Conservation (phyloP, 2,329 filamentous ascomycete genomes). For the Stachybotrys chartarum region DNA sequence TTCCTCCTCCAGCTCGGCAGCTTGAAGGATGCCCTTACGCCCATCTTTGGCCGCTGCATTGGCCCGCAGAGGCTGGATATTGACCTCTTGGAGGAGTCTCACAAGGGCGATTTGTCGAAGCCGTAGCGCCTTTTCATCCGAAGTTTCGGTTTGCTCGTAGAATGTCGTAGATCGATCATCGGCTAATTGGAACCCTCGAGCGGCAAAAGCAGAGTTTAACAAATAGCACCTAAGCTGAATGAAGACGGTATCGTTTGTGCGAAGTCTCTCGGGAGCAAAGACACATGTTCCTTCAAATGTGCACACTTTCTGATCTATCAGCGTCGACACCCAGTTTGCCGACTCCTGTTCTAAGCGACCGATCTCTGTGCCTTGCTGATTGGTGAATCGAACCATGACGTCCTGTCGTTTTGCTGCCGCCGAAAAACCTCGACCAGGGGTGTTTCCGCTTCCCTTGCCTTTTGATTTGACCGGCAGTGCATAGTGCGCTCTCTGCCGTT, state of each 20-base stretch:
- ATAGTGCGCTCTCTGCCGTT: slow-evolving; percentile 70
- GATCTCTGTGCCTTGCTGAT: slow-evolving; percentile 69
- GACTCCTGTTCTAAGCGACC: slow-evolving; percentile 81
- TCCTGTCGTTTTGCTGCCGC: slow-evolving; percentile 65
- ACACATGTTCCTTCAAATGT: slow-evolving; percentile 82
- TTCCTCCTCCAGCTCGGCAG: slow-evolving; percentile 82
- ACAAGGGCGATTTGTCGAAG: slow-evolving; percentile 83
- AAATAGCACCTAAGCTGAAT: slow-evolving; percentile 78
- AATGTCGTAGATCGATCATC: slow-evolving; percentile 65
- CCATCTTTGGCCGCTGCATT: slow-evolving; percentile 74
- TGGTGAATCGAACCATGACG: slow-evolving; percentile 87
- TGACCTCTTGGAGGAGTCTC: slow-evolving; percentile 83
- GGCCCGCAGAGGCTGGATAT: slow-evolving; percentile 66
- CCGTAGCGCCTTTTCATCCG: slow-evolving; percentile 76
- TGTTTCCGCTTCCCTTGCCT: slow-evolving; percentile 29
- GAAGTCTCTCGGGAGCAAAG: slow-evolving; percentile 75
- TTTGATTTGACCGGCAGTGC: slow-evolving; percentile 39
- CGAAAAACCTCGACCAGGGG: slow-evolving; percentile 30
- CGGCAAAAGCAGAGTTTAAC: slow-evolving; percentile 66
- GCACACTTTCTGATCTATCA: slow-evolving; percentile 87
- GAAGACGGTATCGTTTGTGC: slow-evolving; percentile 92
- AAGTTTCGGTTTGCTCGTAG: slow-evolving; percentile 79
- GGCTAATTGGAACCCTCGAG: slow-evolving; percentile 48
- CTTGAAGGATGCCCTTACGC: slow-evolving; percentile 74
- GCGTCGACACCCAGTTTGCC: slow-evolving; percentile 83